Conservation (phyloP, 768 basidiomycete species). For the Leccinum uliginosum region DNA sequence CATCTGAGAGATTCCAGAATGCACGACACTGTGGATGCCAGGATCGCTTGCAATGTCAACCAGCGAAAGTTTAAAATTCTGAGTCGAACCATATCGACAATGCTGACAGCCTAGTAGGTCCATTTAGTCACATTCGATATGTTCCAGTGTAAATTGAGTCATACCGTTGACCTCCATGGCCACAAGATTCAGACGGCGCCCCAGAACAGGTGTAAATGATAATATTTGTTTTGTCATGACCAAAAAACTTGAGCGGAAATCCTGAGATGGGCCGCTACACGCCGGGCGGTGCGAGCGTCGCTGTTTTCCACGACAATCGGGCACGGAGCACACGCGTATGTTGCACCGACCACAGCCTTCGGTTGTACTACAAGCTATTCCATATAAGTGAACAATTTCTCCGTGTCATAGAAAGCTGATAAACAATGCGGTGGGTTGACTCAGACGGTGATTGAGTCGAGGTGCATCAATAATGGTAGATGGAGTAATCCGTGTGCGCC, state of each 20-base stretch:
- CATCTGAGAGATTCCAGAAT: not conserved
- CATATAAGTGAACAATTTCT: not conserved
- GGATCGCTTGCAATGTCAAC: not conserved
- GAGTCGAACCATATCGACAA: not conserved
- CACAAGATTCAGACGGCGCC: not conserved
- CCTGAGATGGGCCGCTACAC: not conserved
- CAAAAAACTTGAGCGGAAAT: not conserved
- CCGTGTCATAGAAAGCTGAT: not conserved
- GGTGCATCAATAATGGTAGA: not conserved
- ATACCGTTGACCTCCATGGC: not conserved
- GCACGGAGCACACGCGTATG: not conserved
- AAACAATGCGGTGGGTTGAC: not conserved
- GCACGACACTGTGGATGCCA: too few relatives aligned
- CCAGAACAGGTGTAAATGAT: not conserved
- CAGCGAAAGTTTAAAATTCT: not conserved
- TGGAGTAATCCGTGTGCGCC: not conserved
- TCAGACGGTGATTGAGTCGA: not conserved
- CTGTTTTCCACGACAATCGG: not conserved
- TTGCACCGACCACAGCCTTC: constrained; percentile 2
- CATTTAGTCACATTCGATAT: not conserved
- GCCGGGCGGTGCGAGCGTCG: not conserved
- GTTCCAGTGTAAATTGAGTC: too few relatives aligned
- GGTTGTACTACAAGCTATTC: not conserved
- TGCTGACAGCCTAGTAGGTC: not conserved
- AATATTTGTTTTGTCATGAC: not conserved